phyloP scores from a whole-genome alignment of 2,329 filamentous ascomycete species.

The Alternaria sp. region DNA sequence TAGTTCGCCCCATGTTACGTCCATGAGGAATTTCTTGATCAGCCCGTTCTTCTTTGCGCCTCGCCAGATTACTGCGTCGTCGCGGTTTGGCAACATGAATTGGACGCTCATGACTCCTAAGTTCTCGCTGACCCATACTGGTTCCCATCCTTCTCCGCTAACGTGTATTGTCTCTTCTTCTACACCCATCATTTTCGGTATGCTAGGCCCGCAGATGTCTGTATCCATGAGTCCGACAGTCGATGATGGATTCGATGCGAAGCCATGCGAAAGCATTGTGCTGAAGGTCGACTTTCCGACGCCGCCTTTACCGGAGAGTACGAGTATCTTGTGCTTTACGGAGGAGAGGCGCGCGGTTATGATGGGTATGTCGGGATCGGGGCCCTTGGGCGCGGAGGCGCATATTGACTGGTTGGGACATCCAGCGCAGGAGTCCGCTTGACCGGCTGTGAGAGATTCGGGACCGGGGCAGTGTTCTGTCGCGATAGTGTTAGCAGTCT shows the following conservation, averaged over 20 bases:
- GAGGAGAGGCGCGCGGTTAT: constrained; percentile 82
- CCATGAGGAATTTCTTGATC: constrained; percentile 97
- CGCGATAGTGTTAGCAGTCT: not conserved
- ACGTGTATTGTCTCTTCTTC: constrained; percentile 93
- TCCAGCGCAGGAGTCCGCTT: constrained; percentile 83
- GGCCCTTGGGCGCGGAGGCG: constrained; percentile 90
- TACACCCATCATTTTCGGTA: constrained; percentile 99
- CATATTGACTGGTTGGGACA: constrained; percentile 97
- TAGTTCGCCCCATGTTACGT: constrained; percentile 95
- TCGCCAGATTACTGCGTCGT: constrained; percentile 97
- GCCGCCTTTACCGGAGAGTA: constrained; percentile 93
- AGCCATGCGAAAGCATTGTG: constrained; percentile 84
- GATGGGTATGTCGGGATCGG: constrained; percentile 89
- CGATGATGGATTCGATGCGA: constrained; percentile 78
- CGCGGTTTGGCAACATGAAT: constrained; percentile 93
- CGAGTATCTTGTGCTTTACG: constrained; percentile 89
- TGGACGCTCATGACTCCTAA: constrained; percentile 96
- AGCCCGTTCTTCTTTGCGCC: constrained; percentile 98
- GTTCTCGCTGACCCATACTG: constrained; percentile 95
- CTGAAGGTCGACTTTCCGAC: constrained; percentile 97
- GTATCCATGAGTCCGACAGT: constrained; percentile 97
- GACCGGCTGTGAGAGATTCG: constrained; percentile 71
- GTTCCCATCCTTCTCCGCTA: constrained; percentile 86
- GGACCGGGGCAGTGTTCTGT: constrained; percentile 91
- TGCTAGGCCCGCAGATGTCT: constrained; percentile 93